Conservation (phyloP, 805 yeast species). For the Metschnikowia santaceciliae region DNA sequence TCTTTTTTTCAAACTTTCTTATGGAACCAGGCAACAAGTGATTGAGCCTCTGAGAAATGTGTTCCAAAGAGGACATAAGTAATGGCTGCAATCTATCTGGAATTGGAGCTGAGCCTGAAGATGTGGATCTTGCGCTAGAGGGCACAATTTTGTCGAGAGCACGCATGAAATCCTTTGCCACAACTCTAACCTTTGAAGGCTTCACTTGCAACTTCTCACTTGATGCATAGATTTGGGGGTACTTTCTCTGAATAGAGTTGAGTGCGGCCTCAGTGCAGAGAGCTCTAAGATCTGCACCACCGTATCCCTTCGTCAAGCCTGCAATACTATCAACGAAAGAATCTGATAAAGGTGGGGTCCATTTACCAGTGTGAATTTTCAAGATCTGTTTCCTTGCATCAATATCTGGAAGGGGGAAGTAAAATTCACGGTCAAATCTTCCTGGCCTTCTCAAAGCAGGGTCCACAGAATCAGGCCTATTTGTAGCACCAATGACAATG, state of each 20-base stretch:
- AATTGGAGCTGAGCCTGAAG: constrained; percentile 69
- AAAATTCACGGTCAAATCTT: constrained; percentile 93
- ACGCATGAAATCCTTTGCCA: constrained; percentile 77
- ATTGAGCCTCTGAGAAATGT: constrained; percentile 47
- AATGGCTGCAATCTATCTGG: constrained; percentile 71
- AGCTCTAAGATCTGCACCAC: constrained; percentile 96
- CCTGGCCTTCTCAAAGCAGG: constrained; percentile 98
- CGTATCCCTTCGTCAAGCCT: constrained; percentile 85
- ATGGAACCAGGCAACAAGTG: constrained; percentile 54
- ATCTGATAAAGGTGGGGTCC: constrained; percentile 71
- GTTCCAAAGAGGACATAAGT: constrained; percentile 47
- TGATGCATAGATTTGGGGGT: constrained; percentile 86
- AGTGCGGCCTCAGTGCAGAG: constrained; percentile 94
- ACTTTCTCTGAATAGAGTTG: constrained; percentile 83
- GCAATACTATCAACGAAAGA: constrained; percentile 66
- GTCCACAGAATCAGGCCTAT: constrained; percentile 96
- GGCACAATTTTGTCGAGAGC: constrained; percentile 88
- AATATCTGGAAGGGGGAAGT: constrained; percentile 86
- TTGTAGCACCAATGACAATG: constrained; percentile 96
- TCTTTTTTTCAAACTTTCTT: constrained; percentile 36
- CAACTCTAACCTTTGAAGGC: constrained; percentile 66
- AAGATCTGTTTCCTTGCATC: constrained; percentile 76
- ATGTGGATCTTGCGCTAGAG: constrained; percentile 82
- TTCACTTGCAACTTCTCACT: constrained; percentile 70
- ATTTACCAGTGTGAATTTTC: constrained; percentile 79